Conservation (phyloP, 257 asterid species). For the Solanum corneliomulleri region DNA sequence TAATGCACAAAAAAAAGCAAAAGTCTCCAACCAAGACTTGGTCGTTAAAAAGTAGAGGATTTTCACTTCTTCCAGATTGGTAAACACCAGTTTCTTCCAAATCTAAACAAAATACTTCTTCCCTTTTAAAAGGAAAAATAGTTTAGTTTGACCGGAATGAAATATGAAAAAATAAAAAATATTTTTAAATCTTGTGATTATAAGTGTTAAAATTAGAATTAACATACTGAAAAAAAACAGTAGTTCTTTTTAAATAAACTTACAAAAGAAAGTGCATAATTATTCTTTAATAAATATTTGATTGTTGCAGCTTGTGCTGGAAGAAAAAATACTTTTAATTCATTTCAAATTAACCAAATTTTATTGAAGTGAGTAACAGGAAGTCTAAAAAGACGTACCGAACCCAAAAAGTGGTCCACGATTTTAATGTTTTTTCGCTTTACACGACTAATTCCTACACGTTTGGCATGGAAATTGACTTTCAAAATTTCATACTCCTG, state of each 20-base stretch:
- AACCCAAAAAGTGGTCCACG: constrained; percentile 11
- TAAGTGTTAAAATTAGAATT: no score
- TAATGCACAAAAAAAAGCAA: neutral
- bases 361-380: neutral
- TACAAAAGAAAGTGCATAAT: neutral
- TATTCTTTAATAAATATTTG: fast-evolving
- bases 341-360: neutral
- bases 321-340: neutral
- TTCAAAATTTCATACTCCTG: neutral
- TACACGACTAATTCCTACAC: neutral
- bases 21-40: neutral
- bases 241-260: neutral
- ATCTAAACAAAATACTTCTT: neutral
- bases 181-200: no score
- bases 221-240: no score
- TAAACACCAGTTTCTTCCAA: neutral
- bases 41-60: neutral
- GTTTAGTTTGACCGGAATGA: neutral
- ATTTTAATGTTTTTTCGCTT: neutral
- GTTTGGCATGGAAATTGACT: constrained; percentile 21
- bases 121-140: neutral
- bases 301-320: neutral
- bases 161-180: no score
- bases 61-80: neutral
- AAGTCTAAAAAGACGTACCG: neutral